phyloP scores from a whole-genome alignment of 805 yeast genomes.

The Lachancea fermentati region DNA sequence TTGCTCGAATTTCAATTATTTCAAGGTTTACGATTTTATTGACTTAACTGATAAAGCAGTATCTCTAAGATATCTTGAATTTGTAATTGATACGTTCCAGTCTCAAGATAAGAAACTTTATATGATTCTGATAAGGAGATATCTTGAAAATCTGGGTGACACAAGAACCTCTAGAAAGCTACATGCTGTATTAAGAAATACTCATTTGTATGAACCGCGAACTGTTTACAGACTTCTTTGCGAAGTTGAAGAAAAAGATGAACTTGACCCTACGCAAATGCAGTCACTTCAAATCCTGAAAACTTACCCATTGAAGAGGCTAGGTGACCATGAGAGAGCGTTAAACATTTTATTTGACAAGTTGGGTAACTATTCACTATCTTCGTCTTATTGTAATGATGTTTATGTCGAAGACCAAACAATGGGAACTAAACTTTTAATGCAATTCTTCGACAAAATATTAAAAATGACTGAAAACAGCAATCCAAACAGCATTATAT shows the following conservation, averaged over 20 bases:
- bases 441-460: slow-evolving; percentile 34
- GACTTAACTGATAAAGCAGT: slow-evolving; percentile 24
- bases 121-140: slow-evolving; percentile 41
- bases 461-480: slow-evolving; percentile 29
- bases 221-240: slow-evolving; percentile 26
- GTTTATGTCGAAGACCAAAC: slow-evolving; percentile 37
- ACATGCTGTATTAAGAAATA: slow-evolving; percentile 31
- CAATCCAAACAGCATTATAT: slow-evolving; percentile 9
- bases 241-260: slow-evolving; percentile 9
- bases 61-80: slow-evolving; percentile 47
- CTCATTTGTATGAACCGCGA: slow-evolving; percentile 37
- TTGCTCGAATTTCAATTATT: slow-evolving; percentile 51
- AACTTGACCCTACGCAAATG: slow-evolving; percentile 6
- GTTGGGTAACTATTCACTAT: slow-evolving; percentile 49
- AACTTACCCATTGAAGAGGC: slow-evolving; percentile 51
- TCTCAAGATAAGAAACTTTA: slow-evolving; percentile 37
- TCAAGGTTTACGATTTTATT: slow-evolving; percentile 50
- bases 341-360: slow-evolving; percentile 56
- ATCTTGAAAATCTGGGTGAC: slow-evolving; percentile 31
- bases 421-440: slow-evolving; percentile 40
- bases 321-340: slow-evolving; percentile 58
- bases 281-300: slow-evolving; percentile 25
- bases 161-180: slow-evolving; percentile 28
- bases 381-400: slow-evolving; percentile 54
- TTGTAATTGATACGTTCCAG: slow-evolving; percentile 38